These are phyloP conservation scores for Calcarisporium arbuscula DNA, from an alignment of 2,329 filamentous ascomycete genomes.

Conservation along the genomic window DNA sequence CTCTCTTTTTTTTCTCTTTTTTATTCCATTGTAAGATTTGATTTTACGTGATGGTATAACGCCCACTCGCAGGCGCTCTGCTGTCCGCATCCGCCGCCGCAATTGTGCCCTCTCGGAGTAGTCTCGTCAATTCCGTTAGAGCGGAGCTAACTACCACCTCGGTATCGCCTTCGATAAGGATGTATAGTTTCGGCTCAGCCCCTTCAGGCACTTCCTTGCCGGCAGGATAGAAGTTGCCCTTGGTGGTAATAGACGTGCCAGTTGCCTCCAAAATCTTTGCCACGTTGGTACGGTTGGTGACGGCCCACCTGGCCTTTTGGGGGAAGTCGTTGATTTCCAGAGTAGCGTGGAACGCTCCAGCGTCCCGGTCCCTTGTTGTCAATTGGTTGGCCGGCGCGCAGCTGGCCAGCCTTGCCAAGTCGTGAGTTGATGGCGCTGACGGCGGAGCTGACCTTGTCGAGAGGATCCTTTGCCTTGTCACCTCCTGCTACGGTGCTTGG, in stretches of 20 bases:
- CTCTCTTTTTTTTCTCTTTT: conserved; percentile 9
- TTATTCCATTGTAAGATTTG: too few relatives aligned
- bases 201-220: conserved; percentile 73
- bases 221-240: conserved; percentile 80
- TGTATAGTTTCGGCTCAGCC: conserved; percentile 90
- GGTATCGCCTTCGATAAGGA: conserved; percentile 94
- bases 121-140: conserved; percentile 79
- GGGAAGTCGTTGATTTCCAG: conserved; percentile 99
- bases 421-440: conserved; percentile 87
- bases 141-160: conserved; percentile 87
- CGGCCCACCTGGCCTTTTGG: conserved; percentile 96
- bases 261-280: conserved; percentile 95
- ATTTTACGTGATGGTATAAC: conserved; percentile 83
- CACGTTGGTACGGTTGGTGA: conserved; percentile 97
- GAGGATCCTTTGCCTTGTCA: conserved; percentile 57
- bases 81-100: conserved; percentile 83
- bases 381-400: conserved; percentile 87
- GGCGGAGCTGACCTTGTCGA: conserved; percentile 85
- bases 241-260: conserved; percentile 93
- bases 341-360: conserved; percentile 92
- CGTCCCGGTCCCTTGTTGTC: conserved; percentile 98
- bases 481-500: conserved; percentile 51
- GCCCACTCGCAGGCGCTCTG: conserved; percentile 68
- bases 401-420: conserved; percentile 80
- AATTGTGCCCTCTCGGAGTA: conserved; percentile 85